These are phyloP conservation scores for Zoysia matrella DNA, from an alignment of 202 grass and related monocot species.

Conservation along the genomic window DNA sequence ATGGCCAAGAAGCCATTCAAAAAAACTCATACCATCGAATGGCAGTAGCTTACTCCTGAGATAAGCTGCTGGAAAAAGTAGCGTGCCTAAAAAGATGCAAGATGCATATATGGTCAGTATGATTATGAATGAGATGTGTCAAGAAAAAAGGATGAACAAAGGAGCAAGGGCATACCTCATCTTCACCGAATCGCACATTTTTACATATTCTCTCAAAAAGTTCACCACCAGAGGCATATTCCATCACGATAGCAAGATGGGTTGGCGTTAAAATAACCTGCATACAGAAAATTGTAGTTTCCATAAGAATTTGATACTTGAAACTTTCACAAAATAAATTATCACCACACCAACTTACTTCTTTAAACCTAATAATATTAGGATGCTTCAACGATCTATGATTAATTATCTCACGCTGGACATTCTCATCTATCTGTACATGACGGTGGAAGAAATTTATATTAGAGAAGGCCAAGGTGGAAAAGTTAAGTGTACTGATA, in stretches of 20 bases:
- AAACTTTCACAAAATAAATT: conserved; percentile 1
- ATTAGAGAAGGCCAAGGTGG: conserved; percentile 8
- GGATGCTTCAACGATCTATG: conserved; percentile 96
- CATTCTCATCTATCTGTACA: conserved; percentile 97
- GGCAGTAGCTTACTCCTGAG: conserved; percentile 83
- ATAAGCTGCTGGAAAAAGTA: conserved; percentile 88
- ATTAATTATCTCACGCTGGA: conserved; percentile 99
- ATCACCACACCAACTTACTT: conserved; percentile 58
- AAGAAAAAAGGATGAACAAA: conserved; percentile 28
- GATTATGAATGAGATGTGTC: conserved; percentile 29
- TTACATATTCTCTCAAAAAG: conserved; percentile 96
- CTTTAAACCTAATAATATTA: conserved; percentile 99
- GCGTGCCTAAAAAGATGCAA: conserved; percentile 55
- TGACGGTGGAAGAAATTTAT: conserved; percentile 38
- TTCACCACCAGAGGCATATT: conserved; percentile 97
- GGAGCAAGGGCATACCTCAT: conserved; percentile 66
- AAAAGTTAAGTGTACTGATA: conserved; percentile 1
- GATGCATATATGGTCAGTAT: conserved; percentile 12
- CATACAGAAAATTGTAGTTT: neutral
- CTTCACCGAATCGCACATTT: conserved; percentile 90
- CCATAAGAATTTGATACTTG: neutral
- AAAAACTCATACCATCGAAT: conserved; percentile 75
- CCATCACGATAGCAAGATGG: conserved; percentile 99
- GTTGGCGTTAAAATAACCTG: conserved; percentile 99
- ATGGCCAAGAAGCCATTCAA: conserved; percentile 30